Conservation (phyloP, 2,329 filamentous ascomycete genomes). For the Penicillium sp. region DNA sequence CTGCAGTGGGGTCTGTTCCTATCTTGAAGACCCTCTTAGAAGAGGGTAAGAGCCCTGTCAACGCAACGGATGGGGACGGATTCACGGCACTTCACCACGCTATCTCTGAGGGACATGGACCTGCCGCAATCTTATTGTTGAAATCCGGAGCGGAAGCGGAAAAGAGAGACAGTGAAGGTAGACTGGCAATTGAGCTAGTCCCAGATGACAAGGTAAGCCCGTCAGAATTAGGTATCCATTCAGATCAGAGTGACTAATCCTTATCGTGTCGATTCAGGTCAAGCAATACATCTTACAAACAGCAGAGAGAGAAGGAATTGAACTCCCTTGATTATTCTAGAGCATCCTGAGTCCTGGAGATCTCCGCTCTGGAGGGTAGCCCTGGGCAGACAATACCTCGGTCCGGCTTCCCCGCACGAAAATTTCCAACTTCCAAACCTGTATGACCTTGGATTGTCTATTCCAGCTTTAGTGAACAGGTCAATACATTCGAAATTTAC, state of each 20-base stretch:
- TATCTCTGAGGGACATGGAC: conserved; percentile 61
- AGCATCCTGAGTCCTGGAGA: background rate
- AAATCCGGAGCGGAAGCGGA: conserved; percentile 80
- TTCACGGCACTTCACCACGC: conserved; percentile 85
- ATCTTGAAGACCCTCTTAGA: conserved; percentile 78
- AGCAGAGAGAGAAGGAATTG: conserved; percentile 82
- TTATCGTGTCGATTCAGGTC: conserved; percentile 51
- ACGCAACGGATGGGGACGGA: conserved; percentile 77
- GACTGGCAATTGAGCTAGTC: conserved; percentile 72
- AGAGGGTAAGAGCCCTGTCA: conserved; percentile 71
- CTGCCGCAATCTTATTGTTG: conserved; percentile 76
- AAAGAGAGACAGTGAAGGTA: conserved; percentile 70
- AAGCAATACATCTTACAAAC: conserved; percentile 71
- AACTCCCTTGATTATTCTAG: conserved; percentile 40
- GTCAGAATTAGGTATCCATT: background rate
- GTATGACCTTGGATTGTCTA: background rate
- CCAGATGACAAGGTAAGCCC: conserved; percentile 74
- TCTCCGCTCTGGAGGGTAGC: too few relatives aligned
- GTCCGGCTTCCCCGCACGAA: conserved; percentile 15
- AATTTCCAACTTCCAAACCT: background rate
- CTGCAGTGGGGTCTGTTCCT: conserved; percentile 83
- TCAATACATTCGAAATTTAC: background rate
- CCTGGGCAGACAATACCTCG: background rate
- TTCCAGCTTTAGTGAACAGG: background rate
- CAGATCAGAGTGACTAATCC: conserved; percentile 1